Evolutionary conservation across 495 filamentous ascomycete species (phyloP).

Genomic region (Daldinia vernicosa): DNA sequence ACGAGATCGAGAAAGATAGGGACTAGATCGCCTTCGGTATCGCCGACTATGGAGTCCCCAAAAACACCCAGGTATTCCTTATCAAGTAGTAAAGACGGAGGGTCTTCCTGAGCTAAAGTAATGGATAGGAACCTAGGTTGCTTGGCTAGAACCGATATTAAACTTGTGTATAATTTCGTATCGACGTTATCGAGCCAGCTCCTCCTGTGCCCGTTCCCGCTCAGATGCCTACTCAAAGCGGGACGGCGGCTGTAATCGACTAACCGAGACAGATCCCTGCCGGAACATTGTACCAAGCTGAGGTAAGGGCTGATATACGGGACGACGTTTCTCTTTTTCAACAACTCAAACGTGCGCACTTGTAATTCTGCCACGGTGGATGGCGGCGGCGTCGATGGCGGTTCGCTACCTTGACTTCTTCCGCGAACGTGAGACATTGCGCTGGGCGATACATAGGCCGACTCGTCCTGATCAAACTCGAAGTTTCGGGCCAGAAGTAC

Average conservation of each 20-base stretch:
- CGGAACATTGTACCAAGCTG: slow-evolving; percentile 85
- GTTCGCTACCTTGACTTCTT: slow-evolving; percentile 56
- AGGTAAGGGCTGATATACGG: slow-evolving; percentile 75
- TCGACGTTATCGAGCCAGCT: slow-evolving; percentile 63
- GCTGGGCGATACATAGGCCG: slow-evolving; percentile 73
- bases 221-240: slow-evolving; percentile 27
- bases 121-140: slow-evolving; percentile 84
- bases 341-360: slow-evolving; percentile 77
- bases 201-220: slow-evolving; percentile 46
- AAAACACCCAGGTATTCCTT: slow-evolving; percentile 72
- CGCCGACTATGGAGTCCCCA: slow-evolving; percentile 76
- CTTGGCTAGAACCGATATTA: slow-evolving; percentile 73
- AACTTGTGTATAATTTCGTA: slow-evolving; percentile 71
- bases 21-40: slow-evolving; percentile 80
- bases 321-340: slow-evolving; percentile 76
- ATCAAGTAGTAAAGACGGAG: slow-evolving; percentile 84
- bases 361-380: slow-evolving; percentile 81
- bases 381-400: slow-evolving; percentile 79
- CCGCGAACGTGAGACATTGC: slow-evolving; percentile 59
- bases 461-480: slow-evolving; percentile 74
- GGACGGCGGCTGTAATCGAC: slow-evolving; percentile 46
- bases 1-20: slow-evolving; percentile 90
- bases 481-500: slow-evolving; percentile 84
- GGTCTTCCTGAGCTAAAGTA: slow-evolving; percentile 84
- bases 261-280: slow-evolving; percentile 52